phyloP scores from a whole-genome alignment of 352 stramenopile genomes.

The Globisporangium cylindrosporum region DNA sequence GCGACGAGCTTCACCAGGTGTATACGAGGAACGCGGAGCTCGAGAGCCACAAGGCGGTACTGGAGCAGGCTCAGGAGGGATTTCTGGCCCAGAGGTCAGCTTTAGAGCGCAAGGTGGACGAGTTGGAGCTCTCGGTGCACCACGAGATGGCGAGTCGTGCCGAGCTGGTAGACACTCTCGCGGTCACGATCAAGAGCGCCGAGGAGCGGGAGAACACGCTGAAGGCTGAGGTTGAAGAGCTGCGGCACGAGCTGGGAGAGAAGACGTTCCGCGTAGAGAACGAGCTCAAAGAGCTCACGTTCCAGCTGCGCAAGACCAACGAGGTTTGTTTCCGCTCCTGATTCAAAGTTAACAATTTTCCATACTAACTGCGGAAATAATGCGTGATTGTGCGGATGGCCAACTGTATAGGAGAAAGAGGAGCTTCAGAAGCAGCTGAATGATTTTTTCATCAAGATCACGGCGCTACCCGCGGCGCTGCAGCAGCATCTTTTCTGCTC shows the following conservation, averaged over 20 bases:
- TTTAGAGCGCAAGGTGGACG: slow-evolving; percentile 44
- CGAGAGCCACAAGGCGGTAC: slow-evolving; percentile 37
- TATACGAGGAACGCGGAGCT: slow-evolving; percentile 39
- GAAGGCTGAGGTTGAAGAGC: slow-evolving; percentile 33
- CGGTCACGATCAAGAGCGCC: slow-evolving; percentile 47
- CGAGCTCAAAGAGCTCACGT: slow-evolving; percentile 48
- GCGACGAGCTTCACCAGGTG: slow-evolving; percentile 38
- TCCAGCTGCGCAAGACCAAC: slow-evolving; percentile 58
- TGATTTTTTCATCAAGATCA: slow-evolving; percentile 76
- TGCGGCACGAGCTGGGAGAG: slow-evolving; percentile 58
- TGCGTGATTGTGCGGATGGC: neutral
- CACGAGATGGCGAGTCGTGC: slow-evolving; percentile 66
- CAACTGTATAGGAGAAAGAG: slow-evolving; percentile 56
- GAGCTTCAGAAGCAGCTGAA: slow-evolving; percentile 78
- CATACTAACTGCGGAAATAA: neutral
- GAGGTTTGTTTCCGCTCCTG: slow-evolving; percentile 33
- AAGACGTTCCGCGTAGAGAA: slow-evolving; percentile 65
- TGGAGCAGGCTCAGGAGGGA: slow-evolving; percentile 46
- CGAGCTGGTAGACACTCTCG: slow-evolving; percentile 73
- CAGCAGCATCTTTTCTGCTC: slow-evolving; percentile 71
- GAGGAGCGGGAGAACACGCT: slow-evolving; percentile 55
- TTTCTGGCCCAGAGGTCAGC: slow-evolving; percentile 28
- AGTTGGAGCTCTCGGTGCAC: slow-evolving; percentile 49
- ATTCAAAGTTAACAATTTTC: neutral
- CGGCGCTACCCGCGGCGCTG: slow-evolving; percentile 54